Evolutionary conservation across 352 stramenopile species (phyloP).

Genomic region (Phytophthora uliginosa): DNA sequence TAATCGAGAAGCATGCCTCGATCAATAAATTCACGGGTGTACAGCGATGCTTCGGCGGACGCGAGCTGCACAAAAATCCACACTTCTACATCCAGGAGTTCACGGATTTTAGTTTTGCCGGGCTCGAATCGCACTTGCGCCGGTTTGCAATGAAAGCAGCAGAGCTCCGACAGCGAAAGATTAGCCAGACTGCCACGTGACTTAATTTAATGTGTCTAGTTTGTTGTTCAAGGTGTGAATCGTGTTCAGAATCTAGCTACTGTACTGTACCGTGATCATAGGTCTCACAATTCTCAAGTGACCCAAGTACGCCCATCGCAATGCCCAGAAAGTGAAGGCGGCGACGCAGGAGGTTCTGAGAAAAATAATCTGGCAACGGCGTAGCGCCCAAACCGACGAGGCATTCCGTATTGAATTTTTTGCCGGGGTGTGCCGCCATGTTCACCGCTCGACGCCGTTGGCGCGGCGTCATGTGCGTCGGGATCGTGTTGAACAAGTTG

Average conservation of each 20-base stretch:
- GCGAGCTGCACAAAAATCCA: constrained; percentile 25
- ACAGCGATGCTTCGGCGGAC: constrained; percentile 68
- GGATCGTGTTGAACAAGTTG: constrained; percentile 53
- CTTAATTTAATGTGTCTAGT: constrained; percentile 12
- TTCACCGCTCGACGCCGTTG: constrained; percentile 33
- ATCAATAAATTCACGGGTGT: constrained; percentile 39
- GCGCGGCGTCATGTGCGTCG: constrained; percentile 63
- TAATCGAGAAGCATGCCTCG: constrained; percentile 53
- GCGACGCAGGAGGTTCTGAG: constrained; percentile 44
- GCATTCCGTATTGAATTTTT: constrained; percentile 51
- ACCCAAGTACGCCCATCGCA: constrained; percentile 35
- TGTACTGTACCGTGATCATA: constrained; percentile 12
- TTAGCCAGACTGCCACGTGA: constrained; percentile 3
- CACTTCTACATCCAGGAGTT: constrained; percentile 24
- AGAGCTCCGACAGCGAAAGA: constrained; percentile 18
- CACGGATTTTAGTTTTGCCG: constrained; percentile 9
- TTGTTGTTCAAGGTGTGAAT: background rate
- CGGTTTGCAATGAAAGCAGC: constrained; percentile 18
- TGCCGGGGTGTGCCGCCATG: constrained; percentile 7
- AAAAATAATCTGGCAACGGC: constrained; percentile 49
- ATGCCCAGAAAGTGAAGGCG: constrained; percentile 54
- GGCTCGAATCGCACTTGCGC: constrained; percentile 17
- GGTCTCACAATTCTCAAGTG: constrained; percentile 42
- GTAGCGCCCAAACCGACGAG: constrained; percentile 57
- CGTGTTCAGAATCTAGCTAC: background rate